Percentiles rank a stretch among this genome's conserved stretches.
Conservation (phyloP, 1,284 basidiomycete species). For the Neotropicomus parvogracilis region DNA sequence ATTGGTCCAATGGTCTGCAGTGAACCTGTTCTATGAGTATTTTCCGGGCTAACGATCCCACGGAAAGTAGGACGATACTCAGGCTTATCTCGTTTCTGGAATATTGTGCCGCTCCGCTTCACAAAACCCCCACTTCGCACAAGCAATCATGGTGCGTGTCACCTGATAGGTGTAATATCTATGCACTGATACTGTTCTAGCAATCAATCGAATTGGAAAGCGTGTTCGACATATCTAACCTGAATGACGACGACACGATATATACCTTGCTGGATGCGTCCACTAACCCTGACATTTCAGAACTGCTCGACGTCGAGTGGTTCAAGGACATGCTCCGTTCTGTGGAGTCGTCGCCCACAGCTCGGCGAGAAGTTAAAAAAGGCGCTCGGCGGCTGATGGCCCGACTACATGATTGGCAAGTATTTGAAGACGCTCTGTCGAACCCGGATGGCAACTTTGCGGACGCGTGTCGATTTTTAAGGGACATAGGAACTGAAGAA, state of each 20-base stretch:
- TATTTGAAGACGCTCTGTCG: conserved; percentile 56
- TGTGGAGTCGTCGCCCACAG: conserved; percentile 39
- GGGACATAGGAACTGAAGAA: conserved; percentile 59
- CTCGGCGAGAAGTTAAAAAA: conserved; percentile 40
- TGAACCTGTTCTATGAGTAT: conserved; percentile 8
- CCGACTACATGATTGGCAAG: conserved; percentile 56
- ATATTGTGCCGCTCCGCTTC: conserved; percentile 59
- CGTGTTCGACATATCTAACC: conserved; percentile 50
- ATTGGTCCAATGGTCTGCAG: conserved; percentile 50
- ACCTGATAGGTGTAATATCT: neutral
- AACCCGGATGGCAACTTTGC: conserved; percentile 49
- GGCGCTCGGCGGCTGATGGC: conserved; percentile 44
- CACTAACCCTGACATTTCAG: conserved; percentile 60
- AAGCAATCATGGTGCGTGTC: conserved; percentile 43
- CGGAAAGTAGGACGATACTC: conserved; percentile 45
- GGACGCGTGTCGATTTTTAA: conserved; percentile 46
- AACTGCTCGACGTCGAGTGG: conserved; percentile 35
- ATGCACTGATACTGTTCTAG: conserved; percentile 35
- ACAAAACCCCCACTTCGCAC: conserved; percentile 49
- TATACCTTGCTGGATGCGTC: conserved; percentile 56
- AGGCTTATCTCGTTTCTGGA: conserved; percentile 56
- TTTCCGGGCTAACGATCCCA: conserved; percentile 7
- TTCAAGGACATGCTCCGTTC: conserved; percentile 34
- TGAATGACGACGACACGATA: conserved; percentile 53
- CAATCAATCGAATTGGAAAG: conserved; percentile 49